Percentiles rank a stretch among this genome's conserved stretches.
Conservation (phyloP, 2,329 filamentous ascomycete genomes). For the Didymella pomorum region DNA sequence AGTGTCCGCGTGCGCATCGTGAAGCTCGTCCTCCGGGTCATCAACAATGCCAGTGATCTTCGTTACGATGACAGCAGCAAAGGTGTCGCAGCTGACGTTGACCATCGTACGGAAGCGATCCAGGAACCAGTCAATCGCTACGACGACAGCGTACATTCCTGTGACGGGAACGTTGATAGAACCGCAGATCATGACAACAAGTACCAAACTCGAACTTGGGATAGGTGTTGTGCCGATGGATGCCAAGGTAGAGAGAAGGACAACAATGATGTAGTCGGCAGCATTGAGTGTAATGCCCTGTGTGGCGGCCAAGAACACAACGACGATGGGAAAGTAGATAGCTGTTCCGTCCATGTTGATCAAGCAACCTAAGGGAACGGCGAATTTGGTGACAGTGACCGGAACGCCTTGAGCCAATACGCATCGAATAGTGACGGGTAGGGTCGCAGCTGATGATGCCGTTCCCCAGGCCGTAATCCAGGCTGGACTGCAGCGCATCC, state of each 20-base stretch:
- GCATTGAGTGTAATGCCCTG: slow-evolving; percentile 57
- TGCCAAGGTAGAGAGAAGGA: slow-evolving; percentile 59
- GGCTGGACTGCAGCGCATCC: slow-evolving; percentile 59
- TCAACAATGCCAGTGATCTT: slow-evolving; percentile 51
- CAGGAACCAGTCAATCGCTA: slow-evolving; percentile 65
- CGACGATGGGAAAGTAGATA: slow-evolving; percentile 63
- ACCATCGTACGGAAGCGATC: slow-evolving; percentile 63
- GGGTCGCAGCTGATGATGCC: slow-evolving; percentile 62
- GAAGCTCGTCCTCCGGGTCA: slow-evolving; percentile 24
- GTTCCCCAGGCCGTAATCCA: slow-evolving; percentile 66
- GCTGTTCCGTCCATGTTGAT: slow-evolving; percentile 56
- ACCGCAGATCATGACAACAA: slow-evolving; percentile 61
- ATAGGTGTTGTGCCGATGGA: slow-evolving; percentile 65
- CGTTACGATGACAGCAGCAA: slow-evolving; percentile 52
- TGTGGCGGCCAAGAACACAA: slow-evolving; percentile 62
- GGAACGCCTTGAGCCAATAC: slow-evolving; percentile 54
- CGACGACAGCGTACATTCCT: slow-evolving; percentile 62
- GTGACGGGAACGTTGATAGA: slow-evolving; percentile 57
- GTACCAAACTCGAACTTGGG: slow-evolving; percentile 60
- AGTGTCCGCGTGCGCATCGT: slow-evolving; percentile 20
- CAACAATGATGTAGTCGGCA: slow-evolving; percentile 60
- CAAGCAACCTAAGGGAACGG: slow-evolving; percentile 57
- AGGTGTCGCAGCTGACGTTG: slow-evolving; percentile 63
- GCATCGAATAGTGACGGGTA: slow-evolving; percentile 59
- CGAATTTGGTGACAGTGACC: slow-evolving; percentile 56